Evolutionary conservation across 1,139 yeast species (phyloP), one percentile per base, ranked within the genome.

Genomic region (Arxiozyma bovina): DNA sequence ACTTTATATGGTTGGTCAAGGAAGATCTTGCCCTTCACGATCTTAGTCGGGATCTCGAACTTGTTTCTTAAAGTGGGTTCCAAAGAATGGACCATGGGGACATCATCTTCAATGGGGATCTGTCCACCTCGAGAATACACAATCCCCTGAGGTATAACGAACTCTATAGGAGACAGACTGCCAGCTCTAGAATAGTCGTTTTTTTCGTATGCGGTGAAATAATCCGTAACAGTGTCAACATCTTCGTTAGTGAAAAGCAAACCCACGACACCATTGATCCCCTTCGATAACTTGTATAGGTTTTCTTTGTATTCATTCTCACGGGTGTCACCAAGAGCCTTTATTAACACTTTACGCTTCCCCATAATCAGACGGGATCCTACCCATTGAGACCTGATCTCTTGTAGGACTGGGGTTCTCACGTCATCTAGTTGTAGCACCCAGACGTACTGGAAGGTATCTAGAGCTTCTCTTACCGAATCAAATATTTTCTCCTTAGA

Each of bases 111-210:
- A 30, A 71, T 74, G 40, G 96, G 79, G 55, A 91, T 75, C 73
- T 88, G 96, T 21, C 99, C 99, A 63, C 97, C 99, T 70, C 96
- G 83, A 18, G 98, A 88, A 70, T 89, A 91, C 15, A 93, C 85
- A 55, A 89, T 77, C 44, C 99, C 99, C 56, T 79, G 90, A 40
- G 99, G 98, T 52, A 93, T 78, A 9, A 81, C 79, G 72, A 93
- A 90, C 55, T 87, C 83, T 61, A 91, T 74, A 54, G 98, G 96
- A 4, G 96, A 79, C 64, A 73, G 81, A 48, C 90, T 78, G 61
- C 95, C 95, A 45, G 98, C 93, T 70, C 99, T 82, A 27, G 96
- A 88, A 70, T 79, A 93, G 68, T 93, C 99, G 27, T 82, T 78
- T 73, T 82, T 87, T 48, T 81, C 76, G 70, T 87, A 93, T 11